Base-by-base conservation (phyloP, 345 rosid species). In the Salix viminalis region DNA sequence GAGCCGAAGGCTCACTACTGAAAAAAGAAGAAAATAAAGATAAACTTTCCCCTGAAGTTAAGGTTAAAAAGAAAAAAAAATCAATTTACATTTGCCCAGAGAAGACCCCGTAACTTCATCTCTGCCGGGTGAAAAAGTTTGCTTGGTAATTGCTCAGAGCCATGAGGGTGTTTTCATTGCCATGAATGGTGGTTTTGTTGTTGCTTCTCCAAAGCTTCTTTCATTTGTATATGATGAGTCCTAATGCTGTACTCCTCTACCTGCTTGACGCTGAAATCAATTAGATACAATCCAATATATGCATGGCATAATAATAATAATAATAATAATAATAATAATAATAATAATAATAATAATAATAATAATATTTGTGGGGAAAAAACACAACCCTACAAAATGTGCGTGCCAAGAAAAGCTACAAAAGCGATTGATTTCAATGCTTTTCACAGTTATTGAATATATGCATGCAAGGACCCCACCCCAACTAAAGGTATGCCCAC, bases 151-250 rank as follows among this genome's bases (percentile, higher is more conserved):
- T 39, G 66, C 77, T 83, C 79, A 84, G 32, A 69, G 80, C 82
- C 87, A 79, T 77, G 75, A 78, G 56, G 75, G 76, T 68, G 70
- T 77, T 77, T 69, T 71, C 70, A 73, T 66, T 65, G 79, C 73
- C 67, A 84, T 42, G 46, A 81, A 46, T n/a, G 80, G 77, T 58
- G 28, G 62, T 58, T n/a, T 3, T 32, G 62, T 66, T 72, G 83
- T 66, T 72, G 83, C 84, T 79, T 83, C 82, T 85, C 77, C 83
- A 78, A 74, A 46, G 85, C 80, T 75, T 89, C 86, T 77, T 89
- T 86, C 82, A 77, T 84, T 83, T 91, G 98, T 69, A 90, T 75
- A 52, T 87, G 79, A 86, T 94, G 94, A 58, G 91, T 86, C 61
- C 79, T 71, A 41, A 73, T 66, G 79, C 78, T 82, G 74, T 41